Evolutionary conservation across 169 alveolate species (phyloP).

Genomic region (Cryptosporidium ubiquitum): DNA sequence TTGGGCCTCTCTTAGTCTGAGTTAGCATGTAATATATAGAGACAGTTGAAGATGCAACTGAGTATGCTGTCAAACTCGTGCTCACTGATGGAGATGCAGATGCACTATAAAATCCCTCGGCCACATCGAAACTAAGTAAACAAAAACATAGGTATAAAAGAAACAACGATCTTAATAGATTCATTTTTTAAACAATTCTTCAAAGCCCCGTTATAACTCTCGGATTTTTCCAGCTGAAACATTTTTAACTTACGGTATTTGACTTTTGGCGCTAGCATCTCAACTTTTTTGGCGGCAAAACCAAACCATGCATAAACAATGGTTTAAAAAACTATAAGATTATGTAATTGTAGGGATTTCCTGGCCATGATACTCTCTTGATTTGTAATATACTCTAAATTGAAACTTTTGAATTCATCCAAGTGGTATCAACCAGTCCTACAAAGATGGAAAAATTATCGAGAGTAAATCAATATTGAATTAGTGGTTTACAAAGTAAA

Average conservation of each 20-base stretch:
- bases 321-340: neutral
- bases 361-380: neutral
- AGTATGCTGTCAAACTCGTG: constrained; percentile 49
- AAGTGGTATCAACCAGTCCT: constrained; percentile 45
- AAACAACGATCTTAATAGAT: neutral
- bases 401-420: constrained; percentile 21
- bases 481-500: neutral
- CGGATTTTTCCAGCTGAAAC: no score
- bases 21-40: constrained; percentile 53
- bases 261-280: neutral
- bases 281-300: neutral
- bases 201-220: no score
- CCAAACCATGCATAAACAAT: neutral
- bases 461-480: no score
- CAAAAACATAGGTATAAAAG: neutral
- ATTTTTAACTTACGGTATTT: neutral
- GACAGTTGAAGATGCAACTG: constrained; percentile 32
- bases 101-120: constrained; percentile 54
- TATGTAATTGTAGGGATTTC: neutral
- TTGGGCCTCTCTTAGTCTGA: constrained; percentile 42
- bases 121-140: neutral
- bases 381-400: neutral
- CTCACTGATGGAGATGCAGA: constrained; percentile 66
- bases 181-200: no score
- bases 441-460: neutral